Conservation (phyloP, 2,329 filamentous ascomycete genomes). For the Allantophomopsis cytisporea region DNA sequence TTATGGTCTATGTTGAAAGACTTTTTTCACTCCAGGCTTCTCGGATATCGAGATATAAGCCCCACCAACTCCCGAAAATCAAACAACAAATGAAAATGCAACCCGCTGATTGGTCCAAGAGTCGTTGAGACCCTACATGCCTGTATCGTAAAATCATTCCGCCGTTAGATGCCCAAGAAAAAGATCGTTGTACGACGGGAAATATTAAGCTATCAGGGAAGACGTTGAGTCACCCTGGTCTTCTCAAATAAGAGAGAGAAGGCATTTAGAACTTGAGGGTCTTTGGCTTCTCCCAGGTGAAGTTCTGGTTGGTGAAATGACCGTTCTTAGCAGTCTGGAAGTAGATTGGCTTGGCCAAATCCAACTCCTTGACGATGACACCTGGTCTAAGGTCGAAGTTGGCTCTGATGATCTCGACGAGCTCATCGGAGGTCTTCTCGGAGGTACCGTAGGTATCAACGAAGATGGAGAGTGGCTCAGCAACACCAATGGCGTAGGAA, state of each 20-base stretch:
- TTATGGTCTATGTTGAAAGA: constrained; percentile 24
- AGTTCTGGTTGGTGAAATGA: constrained; percentile 97
- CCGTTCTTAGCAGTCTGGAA: constrained; percentile 98
- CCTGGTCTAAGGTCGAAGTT: constrained; percentile 98
- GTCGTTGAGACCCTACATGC: constrained; percentile 19
- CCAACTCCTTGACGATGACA: constrained; percentile 96
- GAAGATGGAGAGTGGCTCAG: constrained; percentile 95
- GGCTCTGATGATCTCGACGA: constrained; percentile 83
- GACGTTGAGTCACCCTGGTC: constrained; percentile 18
- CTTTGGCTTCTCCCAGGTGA: constrained; percentile 99
- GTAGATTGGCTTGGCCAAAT: constrained; percentile 95
- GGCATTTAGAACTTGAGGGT: constrained; percentile 68
- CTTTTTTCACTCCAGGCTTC: constrained; percentile 15
- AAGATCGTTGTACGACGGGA: constrained; percentile 4
- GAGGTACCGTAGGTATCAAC: constrained; percentile 97
- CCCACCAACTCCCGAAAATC: constrained; percentile 2
- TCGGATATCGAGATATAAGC: neutral
- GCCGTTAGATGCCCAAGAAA: constrained; percentile 16
- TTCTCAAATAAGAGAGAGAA: constrained; percentile 1
- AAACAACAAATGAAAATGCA: constrained; percentile 4
- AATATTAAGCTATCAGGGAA: constrained; percentile 7
- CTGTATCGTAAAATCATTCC: constrained; percentile 16
- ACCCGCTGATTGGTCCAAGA: constrained; percentile 11
- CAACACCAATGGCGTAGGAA: constrained; percentile 97
- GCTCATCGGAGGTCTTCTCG: constrained; percentile 74